A percentile compares a stretch with the other conserved stretches of the same genome.
phyloP scores from a whole-genome alignment of 2,329 filamentous ascomycete genomes.

The Fusarium sp. region DNA sequence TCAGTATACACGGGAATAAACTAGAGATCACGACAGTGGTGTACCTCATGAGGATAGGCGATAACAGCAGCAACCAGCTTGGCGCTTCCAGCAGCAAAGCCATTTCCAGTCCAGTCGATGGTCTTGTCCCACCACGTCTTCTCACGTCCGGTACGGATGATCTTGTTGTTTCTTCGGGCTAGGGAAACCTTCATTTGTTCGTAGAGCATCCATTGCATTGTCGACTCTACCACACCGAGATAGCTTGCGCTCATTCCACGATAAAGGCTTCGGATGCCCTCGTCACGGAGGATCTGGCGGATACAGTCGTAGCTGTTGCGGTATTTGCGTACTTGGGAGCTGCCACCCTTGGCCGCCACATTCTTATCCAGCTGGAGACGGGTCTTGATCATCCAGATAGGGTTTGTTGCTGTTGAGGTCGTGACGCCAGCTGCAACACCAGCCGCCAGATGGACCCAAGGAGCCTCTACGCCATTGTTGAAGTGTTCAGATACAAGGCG shows the following conservation, averaged over 20 bases:
- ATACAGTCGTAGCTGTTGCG: conserved; percentile 90
- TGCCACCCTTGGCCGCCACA: conserved; percentile 68
- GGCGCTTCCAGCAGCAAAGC: conserved; percentile 80
- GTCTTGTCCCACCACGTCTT: conserved; percentile 77
- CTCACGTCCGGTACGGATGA: conserved; percentile 65
- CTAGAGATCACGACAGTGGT: conserved; percentile 28
- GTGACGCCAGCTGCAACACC: conserved; percentile 82
- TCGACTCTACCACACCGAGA: conserved; percentile 88
- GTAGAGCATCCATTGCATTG: conserved; percentile 93
- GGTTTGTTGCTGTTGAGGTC: conserved; percentile 91
- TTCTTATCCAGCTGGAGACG: conserved; percentile 91
- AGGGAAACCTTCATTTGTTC: conserved; percentile 88
- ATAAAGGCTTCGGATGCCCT: conserved; percentile 85
- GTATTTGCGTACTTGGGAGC: conserved; percentile 71
- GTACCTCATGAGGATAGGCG: conserved; percentile 92
- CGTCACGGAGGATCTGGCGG: conserved; percentile 79
- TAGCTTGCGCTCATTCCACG: conserved; percentile 92
- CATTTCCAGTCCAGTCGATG: conserved; percentile 80
- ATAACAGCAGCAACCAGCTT: conserved; percentile 86
- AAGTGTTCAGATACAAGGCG: conserved; percentile 78
- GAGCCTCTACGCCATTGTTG: conserved; percentile 73
- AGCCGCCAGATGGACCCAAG: conserved; percentile 80
- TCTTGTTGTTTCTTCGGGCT: conserved; percentile 67
- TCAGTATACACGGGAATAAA: neutral
- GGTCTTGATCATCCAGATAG: conserved; percentile 97